These are phyloP conservation scores for Yamagishiella unicocca DNA, from an alignment of 139 green algal genomes.

Conservation along the genomic window DNA sequence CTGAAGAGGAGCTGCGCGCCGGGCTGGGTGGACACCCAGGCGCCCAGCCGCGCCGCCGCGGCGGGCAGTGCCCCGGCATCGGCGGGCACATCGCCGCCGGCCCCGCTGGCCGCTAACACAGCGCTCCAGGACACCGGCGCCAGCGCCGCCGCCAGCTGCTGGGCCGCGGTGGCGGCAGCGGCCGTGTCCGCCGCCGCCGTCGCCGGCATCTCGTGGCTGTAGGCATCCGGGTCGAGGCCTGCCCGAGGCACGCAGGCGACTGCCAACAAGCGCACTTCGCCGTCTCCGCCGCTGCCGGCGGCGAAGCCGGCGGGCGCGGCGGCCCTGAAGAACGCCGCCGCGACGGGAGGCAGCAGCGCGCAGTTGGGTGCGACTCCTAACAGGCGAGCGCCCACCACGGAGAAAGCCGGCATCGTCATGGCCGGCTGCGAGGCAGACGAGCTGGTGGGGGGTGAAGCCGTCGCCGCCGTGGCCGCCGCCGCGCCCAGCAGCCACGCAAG, in stretches of 20 bases:
- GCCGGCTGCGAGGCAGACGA: not conserved
- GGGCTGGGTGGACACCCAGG: not conserved
- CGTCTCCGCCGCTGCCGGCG: not conserved
- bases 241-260: not conserved
- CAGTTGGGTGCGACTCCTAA: not conserved
- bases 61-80: not conserved
- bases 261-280: conserved; percentile 25
- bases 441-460: not conserved
- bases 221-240: conserved; percentile 13
- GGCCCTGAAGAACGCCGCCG: not conserved
- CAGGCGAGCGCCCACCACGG: conserved; percentile 6
- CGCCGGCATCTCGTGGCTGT: conserved; percentile 6
- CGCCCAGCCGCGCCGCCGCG: not conserved
- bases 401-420: conserved; percentile 8
- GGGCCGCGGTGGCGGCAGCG: not conserved
- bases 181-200: not conserved
- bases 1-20: conserved; percentile 1
- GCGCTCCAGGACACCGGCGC: not conserved
- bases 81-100: no score
- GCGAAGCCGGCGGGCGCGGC: not conserved
- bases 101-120: not conserved
- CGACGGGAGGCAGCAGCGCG: not conserved
- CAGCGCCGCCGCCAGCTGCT: not conserved
- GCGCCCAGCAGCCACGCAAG: conserved; percentile 21
- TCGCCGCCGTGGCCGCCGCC: not conserved